phyloP scores from a whole-genome alignment of 169 alveolate species.

The Cryptosporidium parvum region DNA sequence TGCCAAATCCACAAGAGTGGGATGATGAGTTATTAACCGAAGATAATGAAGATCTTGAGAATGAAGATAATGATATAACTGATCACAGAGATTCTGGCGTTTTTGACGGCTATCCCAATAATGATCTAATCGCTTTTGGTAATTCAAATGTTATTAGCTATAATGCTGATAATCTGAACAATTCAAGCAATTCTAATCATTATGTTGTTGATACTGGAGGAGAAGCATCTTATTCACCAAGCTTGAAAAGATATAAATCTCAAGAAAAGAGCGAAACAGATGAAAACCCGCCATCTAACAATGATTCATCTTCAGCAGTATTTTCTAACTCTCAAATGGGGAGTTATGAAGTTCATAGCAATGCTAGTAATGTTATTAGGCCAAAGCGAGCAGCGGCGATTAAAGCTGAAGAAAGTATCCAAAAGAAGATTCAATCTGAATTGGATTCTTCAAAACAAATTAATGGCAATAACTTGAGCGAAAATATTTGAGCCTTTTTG shows the following conservation, averaged over 20 bases:
- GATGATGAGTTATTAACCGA: slow-evolving; percentile 42
- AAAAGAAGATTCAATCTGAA: slow-evolving; percentile 59
- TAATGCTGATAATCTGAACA: background rate
- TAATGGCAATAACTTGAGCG: background rate
- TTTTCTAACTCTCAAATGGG: background rate
- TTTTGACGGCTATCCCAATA: background rate
- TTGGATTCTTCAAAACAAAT: slow-evolving; percentile 34
- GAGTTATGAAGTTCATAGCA: background rate
- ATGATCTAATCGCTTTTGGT: background rate
- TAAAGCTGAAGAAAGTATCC: slow-evolving; percentile 70
- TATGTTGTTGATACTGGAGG: background rate
- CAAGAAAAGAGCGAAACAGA: slow-evolving; percentile 8
- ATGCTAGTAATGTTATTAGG: background rate
- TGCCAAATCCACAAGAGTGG: slow-evolving; percentile 77
- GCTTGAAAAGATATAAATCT: slow-evolving; percentile 12
- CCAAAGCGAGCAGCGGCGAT: slow-evolving; percentile 74
- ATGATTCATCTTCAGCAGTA: background rate
- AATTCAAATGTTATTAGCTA: background rate
- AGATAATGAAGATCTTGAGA: slow-evolving; percentile 18
- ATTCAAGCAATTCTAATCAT: background rate
- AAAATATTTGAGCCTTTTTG: background rate
- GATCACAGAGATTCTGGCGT: background rate
- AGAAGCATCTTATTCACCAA: slow-evolving; percentile 4
- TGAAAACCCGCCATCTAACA: background rate
- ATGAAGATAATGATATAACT: background rate